phyloP scores from a whole-genome alignment of 495 filamentous ascomycete genomes.

The Penicillium ucsense region DNA sequence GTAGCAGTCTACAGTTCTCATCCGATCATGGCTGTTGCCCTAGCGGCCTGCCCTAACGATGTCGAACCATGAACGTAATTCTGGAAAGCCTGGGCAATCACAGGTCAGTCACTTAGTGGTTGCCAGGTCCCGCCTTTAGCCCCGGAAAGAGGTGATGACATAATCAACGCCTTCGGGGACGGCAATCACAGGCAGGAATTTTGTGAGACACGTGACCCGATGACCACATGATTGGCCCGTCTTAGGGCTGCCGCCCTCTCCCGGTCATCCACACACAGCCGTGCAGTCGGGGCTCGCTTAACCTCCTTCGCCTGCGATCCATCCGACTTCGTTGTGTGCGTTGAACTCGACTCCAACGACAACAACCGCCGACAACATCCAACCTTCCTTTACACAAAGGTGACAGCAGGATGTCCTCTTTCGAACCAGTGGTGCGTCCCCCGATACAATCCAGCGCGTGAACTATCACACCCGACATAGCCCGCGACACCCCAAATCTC shows the following conservation, averaged over 20 bases:
- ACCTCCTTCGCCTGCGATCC: constrained; percentile 27
- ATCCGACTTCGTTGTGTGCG: constrained; percentile 40
- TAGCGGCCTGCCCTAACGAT: too few species aligned
- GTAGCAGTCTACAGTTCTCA: too few species aligned
- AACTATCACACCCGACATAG: neutral
- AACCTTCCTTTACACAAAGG: constrained; percentile 32
- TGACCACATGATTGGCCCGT: constrained; percentile 11
- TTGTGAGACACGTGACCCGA: constrained; percentile 14
- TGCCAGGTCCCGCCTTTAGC: too few species aligned
- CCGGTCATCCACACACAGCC: constrained; percentile 28
- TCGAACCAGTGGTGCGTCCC: constrained; percentile 88
- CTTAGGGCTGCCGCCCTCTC: constrained; percentile 37
- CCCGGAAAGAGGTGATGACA: neutral
- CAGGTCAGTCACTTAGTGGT: too few species aligned
- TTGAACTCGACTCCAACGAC: constrained; percentile 38
- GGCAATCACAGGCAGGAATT: neutral
- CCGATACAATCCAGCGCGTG: constrained; percentile 1
- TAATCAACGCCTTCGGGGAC: constrained; percentile 1
- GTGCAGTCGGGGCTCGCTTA: constrained; percentile 28
- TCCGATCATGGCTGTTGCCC: too few species aligned
- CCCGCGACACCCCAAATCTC: neutral
- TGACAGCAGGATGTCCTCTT: constrained; percentile 86
- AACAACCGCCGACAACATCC: constrained; percentile 43
- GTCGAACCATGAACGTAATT: too few species aligned
- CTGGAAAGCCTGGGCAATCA: too few species aligned